A percentile compares a stretch with the other conserved stretches of the same genome.
These are phyloP conservation scores for Chloromonas sp. DNA, from an alignment of 163 green algal genomes.

Conservation along the genomic window DNA sequence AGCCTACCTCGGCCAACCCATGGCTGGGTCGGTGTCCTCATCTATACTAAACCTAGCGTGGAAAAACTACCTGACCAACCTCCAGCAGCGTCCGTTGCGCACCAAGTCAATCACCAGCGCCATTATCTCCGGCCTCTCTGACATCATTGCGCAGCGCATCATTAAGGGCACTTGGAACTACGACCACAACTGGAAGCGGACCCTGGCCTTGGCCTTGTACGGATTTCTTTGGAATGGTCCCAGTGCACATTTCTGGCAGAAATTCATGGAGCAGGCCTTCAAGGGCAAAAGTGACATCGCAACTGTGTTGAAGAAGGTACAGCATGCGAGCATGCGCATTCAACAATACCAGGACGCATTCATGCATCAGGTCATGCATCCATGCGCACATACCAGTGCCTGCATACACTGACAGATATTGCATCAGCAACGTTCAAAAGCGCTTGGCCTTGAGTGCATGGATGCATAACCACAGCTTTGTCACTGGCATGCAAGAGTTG, in stretches of 20 bases:
- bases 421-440: neutral
- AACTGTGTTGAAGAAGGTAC: constrained; percentile 8
- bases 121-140: neutral
- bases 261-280: constrained; percentile 53
- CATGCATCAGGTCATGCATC: too few species aligned
- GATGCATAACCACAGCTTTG: too few species aligned
- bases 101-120: neutral
- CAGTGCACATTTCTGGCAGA: constrained; percentile 67
- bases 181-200: constrained; percentile 18
- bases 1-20: too few species aligned
- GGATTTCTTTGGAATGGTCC: constrained; percentile 57
- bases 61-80: neutral
- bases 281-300: constrained; percentile 20
- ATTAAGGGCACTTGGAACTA: neutral
- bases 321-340: neutral
- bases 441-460: neutral
- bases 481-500: too few species aligned
- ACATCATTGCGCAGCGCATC: constrained; percentile 1
- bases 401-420: too few species aligned
- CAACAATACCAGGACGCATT: too few species aligned
- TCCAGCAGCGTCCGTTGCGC: neutral
- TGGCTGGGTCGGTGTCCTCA: too few species aligned
- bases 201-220: constrained; percentile 43
- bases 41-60: neutral
- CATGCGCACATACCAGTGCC: too few species aligned